Evolutionary conservation across 2,329 filamentous ascomycete species (phyloP).

Genomic region (Neofusicoccum sp.): DNA sequence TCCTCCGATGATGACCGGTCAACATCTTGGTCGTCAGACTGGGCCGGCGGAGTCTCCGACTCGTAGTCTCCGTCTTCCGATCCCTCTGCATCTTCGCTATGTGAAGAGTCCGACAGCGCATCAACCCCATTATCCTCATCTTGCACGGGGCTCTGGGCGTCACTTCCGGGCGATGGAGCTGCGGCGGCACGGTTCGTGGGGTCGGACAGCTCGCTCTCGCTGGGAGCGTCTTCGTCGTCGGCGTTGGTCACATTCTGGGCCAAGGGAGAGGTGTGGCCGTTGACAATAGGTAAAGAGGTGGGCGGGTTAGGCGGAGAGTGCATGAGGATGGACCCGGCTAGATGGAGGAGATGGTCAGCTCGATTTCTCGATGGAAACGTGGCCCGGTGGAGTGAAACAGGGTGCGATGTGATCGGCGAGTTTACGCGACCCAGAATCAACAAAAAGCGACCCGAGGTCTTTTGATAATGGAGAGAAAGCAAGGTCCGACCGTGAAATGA

Average conservation of each 20-base stretch:
- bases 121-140: slow-evolving; percentile 46
- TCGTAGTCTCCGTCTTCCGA: slow-evolving; percentile 70
- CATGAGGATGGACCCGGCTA: slow-evolving; percentile 63
- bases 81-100: slow-evolving; percentile 50
- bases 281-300: slow-evolving; percentile 62
- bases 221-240: slow-evolving; percentile 53
- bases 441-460: slow-evolving; percentile 32
- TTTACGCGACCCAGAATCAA: slow-evolving; percentile 45
- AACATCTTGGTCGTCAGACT: slow-evolving; percentile 52
- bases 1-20: slow-evolving; percentile 68
- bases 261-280: slow-evolving; percentile 63
- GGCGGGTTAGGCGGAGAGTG: slow-evolving; percentile 62
- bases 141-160: slow-evolving; percentile 41
- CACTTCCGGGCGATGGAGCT: slow-evolving; percentile 38
- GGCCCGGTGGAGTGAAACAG: slow-evolving; percentile 34
- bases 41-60: slow-evolving; percentile 54
- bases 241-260: slow-evolving; percentile 47
- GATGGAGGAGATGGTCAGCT: slow-evolving; percentile 42
- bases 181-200: slow-evolving; percentile 56
- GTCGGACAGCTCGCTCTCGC: slow-evolving; percentile 77
- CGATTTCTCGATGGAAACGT: slow-evolving; percentile 32
- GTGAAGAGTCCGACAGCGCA: slow-evolving; percentile 47
- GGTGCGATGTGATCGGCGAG: slow-evolving; percentile 35
- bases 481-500: slow-evolving; percentile 41
- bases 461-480: slow-evolving; percentile 29